A percentile compares a stretch with the other conserved stretches of the same genome.
Conservation (phyloP, 768 basidiomycete species). For the Solioccasus polychromus region DNA sequence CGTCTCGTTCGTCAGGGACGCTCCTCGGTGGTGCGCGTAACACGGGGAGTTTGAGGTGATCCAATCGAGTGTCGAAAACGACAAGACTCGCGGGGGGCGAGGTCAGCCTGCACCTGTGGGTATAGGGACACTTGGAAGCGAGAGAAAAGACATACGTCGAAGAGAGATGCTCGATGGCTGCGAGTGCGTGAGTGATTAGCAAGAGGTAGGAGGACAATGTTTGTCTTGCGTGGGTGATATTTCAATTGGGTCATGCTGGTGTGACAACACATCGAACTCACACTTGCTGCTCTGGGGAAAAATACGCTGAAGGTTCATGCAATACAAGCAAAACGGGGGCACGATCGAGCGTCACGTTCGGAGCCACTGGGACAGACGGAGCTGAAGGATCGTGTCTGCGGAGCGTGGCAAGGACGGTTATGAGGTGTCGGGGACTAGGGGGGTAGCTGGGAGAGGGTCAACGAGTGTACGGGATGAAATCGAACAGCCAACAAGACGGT, state of each 20-base stretch:
- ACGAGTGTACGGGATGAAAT: conserved; percentile 3
- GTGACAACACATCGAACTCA: conserved; percentile 15
- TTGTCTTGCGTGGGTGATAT: conserved; percentile 20
- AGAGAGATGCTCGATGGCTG: conserved; percentile 36
- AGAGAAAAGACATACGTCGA: conserved; percentile 18
- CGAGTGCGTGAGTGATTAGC: conserved; percentile 46
- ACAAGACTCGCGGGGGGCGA: conserved; percentile 37
- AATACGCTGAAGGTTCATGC: conserved; percentile 59
- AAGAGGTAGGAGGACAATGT: conserved; percentile 52
- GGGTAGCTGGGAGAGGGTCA: conserved; percentile 51
- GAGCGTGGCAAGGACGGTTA: conserved; percentile 50
- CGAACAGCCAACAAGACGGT: conserved; percentile 51
- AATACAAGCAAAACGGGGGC: conserved; percentile 56
- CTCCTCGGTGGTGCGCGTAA: conserved; percentile 28
- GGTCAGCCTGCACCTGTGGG: conserved; percentile 10
- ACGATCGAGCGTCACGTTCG: conserved; percentile 35
- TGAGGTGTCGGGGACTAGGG: conserved; percentile 54
- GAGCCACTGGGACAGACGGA: conserved; percentile 19
- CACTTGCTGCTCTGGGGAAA: conserved; percentile 30
- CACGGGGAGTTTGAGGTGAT: conserved; percentile 49
- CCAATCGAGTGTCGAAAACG: conserved; percentile 61
- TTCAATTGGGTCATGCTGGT: neutral
- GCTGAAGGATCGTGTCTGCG: conserved; percentile 28
- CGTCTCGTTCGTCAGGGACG: conserved; percentile 15
- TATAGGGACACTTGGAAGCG: neutral